Evolutionary conservation across 148 eudicot genomes (phyloP).

Genomic region (Vaccinium myrtillus): DNA sequence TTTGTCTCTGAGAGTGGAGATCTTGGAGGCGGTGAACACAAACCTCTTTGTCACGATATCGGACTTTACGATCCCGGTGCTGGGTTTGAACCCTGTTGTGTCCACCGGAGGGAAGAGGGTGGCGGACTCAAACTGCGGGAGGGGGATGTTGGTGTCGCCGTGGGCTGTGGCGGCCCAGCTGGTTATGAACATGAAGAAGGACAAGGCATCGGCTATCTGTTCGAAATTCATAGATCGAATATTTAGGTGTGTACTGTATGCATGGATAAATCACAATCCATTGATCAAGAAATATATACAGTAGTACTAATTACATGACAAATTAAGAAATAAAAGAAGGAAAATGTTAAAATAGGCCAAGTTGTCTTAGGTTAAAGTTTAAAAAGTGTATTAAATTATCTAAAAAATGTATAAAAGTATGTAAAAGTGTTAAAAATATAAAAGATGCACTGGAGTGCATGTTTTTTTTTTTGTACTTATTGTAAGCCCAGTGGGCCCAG

Average conservation of each 20-base stretch:
- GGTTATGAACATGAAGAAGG: slow-evolving; percentile 27
- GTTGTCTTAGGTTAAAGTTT: too few species aligned
- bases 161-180: slow-evolving; percentile 33
- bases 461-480: too few species aligned
- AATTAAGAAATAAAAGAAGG: too few species aligned
- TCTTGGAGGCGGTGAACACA: slow-evolving; percentile 21
- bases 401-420: too few species aligned
- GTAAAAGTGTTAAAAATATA: too few species aligned
- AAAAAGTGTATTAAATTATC: too few species aligned
- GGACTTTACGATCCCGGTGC: slow-evolving; percentile 10
- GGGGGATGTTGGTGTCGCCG: neutral
- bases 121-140: slow-evolving; percentile 13
- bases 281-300: neutral
- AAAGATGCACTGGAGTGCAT: too few species aligned
- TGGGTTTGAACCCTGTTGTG: neutral
- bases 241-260: neutral
- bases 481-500: too few species aligned
- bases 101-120: slow-evolving; percentile 22
- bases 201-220: slow-evolving; percentile 30
- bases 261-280: neutral
- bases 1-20: slow-evolving; percentile 18
- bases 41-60: slow-evolving; percentile 29
- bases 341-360: too few species aligned
- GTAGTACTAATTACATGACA: too few species aligned
- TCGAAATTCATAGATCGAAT: neutral